phyloP scores from a whole-genome alignment of 306 rosid genomes.

The Vicia faba region DNA sequence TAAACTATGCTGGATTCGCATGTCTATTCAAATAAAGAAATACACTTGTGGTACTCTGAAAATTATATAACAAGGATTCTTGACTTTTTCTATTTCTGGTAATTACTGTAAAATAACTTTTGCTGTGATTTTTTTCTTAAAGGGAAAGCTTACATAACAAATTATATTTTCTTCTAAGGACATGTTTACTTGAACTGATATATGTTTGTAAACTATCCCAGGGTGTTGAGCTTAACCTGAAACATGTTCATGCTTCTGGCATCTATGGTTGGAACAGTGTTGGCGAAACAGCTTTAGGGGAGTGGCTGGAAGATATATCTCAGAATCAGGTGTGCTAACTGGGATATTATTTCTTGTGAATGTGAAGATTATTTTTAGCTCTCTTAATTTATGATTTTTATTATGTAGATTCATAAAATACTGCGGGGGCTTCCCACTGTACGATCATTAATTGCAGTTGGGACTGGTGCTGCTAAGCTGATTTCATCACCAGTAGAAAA shows the following conservation, averaged over 20 bases:
- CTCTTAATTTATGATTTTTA: conserved; percentile 37
- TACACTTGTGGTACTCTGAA: conserved; percentile 19
- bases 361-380: conserved; percentile 27
- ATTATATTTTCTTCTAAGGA: conserved; percentile 30
- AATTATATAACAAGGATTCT: conserved; percentile 23
- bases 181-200: conserved; percentile 33
- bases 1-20: conserved; percentile 13
- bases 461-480: conserved; percentile 85
- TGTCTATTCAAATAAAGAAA: neutral
- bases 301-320: conserved; percentile 94
- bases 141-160: conserved; percentile 8
- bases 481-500: conserved; percentile 90
- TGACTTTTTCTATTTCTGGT: conserved; percentile 3
- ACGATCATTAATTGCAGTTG: conserved; percentile 78
- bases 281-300: conserved; percentile 77
- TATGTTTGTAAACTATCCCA: conserved; percentile 45
- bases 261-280: conserved; percentile 95
- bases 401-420: conserved; percentile 72
- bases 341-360: conserved; percentile 32
- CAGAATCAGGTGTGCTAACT: conserved; percentile 76
- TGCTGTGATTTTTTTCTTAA: neutral
- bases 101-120: conserved; percentile 4
- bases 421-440: conserved; percentile 84
- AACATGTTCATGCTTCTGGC: conserved; percentile 85
- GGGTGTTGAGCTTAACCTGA: conserved; percentile 93